Base-by-base conservation (phyloP, 1,139 yeast species). In the Saccharomyces pastorianus region DNA sequence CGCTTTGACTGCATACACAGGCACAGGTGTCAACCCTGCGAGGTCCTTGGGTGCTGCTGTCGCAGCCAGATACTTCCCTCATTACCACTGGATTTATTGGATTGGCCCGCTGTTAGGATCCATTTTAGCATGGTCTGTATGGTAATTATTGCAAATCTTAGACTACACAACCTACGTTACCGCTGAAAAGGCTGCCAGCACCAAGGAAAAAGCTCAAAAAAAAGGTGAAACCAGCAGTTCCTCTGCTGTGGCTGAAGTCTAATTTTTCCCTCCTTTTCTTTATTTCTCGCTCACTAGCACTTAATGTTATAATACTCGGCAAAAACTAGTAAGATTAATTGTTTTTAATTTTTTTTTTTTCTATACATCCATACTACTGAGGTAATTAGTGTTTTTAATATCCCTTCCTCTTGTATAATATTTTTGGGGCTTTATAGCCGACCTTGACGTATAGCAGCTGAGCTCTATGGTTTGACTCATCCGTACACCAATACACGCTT, bases 11-110 rank as follows among this genome's bases (percentile, higher is more conserved):
- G 87, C 79, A 79, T 86, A 82, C 76, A 86, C 96, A 54, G 96
- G 96, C 70, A 96, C 96, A 48, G 96, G 96, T 68, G 77, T 88
- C 68, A 89, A 89, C 78, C 96, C 96, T 54, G 96, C 96, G 50
- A 83, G 96, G 76, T 76, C 89, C 32, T 81, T 89, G 59, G 96
- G 96, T 67, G 95, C 96, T 54, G 80, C 84, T 69, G 77, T 88
- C 57, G 95, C 91, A 56, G 79, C 80, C 55, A 75, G 73, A 56
- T 75, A 80, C 38, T 89, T 89, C 84, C 95, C 96, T 46, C 71
- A 69, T 65, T 88, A 89, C 74, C 90, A 83, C 77, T 89, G 96
- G 96, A 88, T 89, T 61, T 89, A 89, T 78, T 88, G 95, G 95
- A 80, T 89, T 55, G 96, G 96, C 56, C 96, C 96, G 58, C 63